phyloP scores from a whole-genome alignment of 1,284 basidiomycete genomes.

The Rhodotorula sp. region DNA sequence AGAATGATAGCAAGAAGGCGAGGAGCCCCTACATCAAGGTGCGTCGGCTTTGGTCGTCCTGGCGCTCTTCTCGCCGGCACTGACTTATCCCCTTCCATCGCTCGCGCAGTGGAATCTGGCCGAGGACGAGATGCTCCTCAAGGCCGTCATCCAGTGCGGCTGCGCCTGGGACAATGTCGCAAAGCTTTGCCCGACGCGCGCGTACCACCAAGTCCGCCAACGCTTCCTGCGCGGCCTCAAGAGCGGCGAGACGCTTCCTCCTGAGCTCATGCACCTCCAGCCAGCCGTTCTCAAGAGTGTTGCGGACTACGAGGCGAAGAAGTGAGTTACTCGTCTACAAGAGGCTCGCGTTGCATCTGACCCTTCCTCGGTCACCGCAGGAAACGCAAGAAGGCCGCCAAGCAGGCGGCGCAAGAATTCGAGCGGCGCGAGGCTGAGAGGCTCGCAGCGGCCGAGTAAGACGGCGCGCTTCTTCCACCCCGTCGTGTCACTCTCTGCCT shows the following conservation, averaged over 20 bases:
- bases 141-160: slow-evolving; percentile 38
- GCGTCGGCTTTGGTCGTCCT: no score
- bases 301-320: slow-evolving; percentile 22
- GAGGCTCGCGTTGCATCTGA: not conserved
- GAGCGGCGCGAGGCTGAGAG: no score
- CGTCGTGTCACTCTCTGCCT: not conserved
- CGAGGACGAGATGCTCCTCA: slow-evolving; percentile 40
- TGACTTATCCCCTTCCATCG: not conserved
- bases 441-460: no score
- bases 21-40: slow-evolving; percentile 37
- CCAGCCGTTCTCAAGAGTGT: slow-evolving; percentile 25
- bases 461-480: not conserved
- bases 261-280: slow-evolving; percentile 29
- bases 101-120: slow-evolving; percentile 29
- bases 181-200: slow-evolving; percentile 35
- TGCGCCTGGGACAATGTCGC: slow-evolving; percentile 42
- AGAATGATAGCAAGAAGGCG: slow-evolving; percentile 14
- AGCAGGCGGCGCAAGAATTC: not conserved
- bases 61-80: not conserved
- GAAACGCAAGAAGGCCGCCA: slow-evolving; percentile 7
- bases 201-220: slow-evolving; percentile 40
- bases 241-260: slow-evolving; percentile 32
- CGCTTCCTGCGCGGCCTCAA: slow-evolving; percentile 19
- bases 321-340: not conserved
- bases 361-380: not conserved